Evolutionary conservation across 257 asterid genomes (phyloP).

Genomic region (Parsonsia alboflavescens): DNA sequence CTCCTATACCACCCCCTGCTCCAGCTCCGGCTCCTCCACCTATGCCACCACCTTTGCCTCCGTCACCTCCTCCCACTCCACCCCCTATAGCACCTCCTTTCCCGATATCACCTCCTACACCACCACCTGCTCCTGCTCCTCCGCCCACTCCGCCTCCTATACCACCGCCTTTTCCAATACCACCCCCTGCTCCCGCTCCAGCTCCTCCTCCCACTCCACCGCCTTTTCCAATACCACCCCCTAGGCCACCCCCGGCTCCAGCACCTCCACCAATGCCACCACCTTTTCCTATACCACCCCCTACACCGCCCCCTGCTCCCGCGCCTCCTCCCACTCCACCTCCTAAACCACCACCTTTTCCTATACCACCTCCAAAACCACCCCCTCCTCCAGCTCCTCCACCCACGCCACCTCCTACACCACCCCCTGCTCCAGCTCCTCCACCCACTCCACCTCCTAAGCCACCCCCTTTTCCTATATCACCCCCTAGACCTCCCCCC

Average conservation of each 20-base stretch:
- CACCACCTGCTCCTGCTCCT: conserved; percentile 9
- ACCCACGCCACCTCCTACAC: conserved; percentile 12
- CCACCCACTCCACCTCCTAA: conserved; percentile 13
- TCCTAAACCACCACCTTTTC: conserved; percentile 15
- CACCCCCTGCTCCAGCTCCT: conserved; percentile 25
- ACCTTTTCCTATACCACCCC: conserved; percentile 16
- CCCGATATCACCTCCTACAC: neutral
- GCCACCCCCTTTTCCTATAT: conserved; percentile 14
- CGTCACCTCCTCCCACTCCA: conserved; percentile 8
- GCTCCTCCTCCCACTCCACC: conserved; percentile 6
- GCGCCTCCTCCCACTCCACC: conserved; percentile 11
- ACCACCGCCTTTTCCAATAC: conserved; percentile 8
- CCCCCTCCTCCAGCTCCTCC: conserved; percentile 9
- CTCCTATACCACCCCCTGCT: too few relatives aligned
- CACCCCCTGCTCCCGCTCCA: conserved; percentile 14
- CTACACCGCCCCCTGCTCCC: conserved; percentile 15
- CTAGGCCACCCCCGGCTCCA: conserved; percentile 19
- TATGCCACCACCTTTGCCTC: neutral
- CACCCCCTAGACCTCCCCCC: conserved; percentile 17
- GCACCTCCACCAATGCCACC: conserved; percentile 17
- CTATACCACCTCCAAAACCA: conserved; percentile 6
- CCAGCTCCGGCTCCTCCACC: conserved; percentile 12
- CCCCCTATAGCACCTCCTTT: conserved; percentile 1
- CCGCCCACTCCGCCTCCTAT: conserved; percentile 10
- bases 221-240: conserved; percentile 16